Conservation (phyloP, 1,284 basidiomycete genomes). For the Clitocybe nebularis region DNA sequence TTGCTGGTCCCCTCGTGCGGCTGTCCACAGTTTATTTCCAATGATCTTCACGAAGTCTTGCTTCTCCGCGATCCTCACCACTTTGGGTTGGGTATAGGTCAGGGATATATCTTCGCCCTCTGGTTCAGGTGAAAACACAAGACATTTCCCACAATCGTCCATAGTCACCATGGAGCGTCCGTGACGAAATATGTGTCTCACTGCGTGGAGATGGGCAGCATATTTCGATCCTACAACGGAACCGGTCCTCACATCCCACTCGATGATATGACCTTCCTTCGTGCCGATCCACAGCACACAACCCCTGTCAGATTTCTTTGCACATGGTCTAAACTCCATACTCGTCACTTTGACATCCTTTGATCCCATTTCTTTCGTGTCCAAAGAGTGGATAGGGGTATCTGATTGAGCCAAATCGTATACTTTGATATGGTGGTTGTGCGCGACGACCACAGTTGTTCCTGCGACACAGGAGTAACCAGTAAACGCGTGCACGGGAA, state of each 20-base stretch:
- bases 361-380: constrained; percentile 56
- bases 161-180: constrained; percentile 69
- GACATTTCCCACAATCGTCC: constrained; percentile 80
- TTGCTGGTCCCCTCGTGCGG: constrained; percentile 47
- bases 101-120: constrained; percentile 35
- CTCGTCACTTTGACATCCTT: constrained; percentile 73
- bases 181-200: constrained; percentile 73
- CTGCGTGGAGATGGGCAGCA: constrained; percentile 59
- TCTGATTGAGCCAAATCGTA: constrained; percentile 54
- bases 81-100: constrained; percentile 47
- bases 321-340: constrained; percentile 68
- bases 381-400: constrained; percentile 47
- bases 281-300: constrained; percentile 80
- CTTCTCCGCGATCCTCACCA: constrained; percentile 75
- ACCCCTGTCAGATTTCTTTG: constrained; percentile 33
- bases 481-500: constrained; percentile 55
- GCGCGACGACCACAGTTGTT: constrained; percentile 56
- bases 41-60: constrained; percentile 76
- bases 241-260: constrained; percentile 70
- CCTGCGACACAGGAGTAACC: constrained; percentile 61
- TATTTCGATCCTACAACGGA: constrained; percentile 53
- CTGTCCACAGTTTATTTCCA: constrained; percentile 78
- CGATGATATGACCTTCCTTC: constrained; percentile 83
- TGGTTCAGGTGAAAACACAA: constrained; percentile 60
- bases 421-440: constrained; percentile 60